These are phyloP conservation scores for Hamigera avellanea DNA, from an alignment of 495 filamentous ascomycete species.

Conservation along the genomic window DNA sequence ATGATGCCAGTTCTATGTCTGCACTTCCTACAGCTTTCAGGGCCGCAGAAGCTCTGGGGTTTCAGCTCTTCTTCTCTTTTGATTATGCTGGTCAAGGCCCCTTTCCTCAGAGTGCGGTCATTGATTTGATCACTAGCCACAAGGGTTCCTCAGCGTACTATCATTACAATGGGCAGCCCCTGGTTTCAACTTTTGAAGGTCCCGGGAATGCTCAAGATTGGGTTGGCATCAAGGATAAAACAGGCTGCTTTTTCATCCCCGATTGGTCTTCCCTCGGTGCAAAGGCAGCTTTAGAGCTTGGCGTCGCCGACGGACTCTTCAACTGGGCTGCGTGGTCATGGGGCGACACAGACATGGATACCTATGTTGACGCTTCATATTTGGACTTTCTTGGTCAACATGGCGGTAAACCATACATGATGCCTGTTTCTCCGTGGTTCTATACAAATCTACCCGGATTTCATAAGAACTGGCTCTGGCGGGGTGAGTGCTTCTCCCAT, in stretches of 20 bases:
- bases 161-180: constrained; percentile 36
- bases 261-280: constrained; percentile 51
- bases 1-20: constrained; percentile 27
- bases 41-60: constrained; percentile 37
- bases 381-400: constrained; percentile 14
- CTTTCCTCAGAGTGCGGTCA: constrained; percentile 43
- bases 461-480: constrained; percentile 65
- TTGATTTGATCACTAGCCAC: constrained; percentile 37
- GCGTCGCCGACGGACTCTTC: constrained; percentile 49
- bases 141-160: constrained; percentile 41
- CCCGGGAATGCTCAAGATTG: constrained; percentile 43
- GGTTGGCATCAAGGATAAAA: constrained; percentile 37
- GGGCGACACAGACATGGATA: constrained; percentile 40
- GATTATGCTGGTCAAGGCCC: constrained; percentile 43
- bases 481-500: no score
- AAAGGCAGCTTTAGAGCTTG: constrained; percentile 6
- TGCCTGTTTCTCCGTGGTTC: constrained; percentile 73
- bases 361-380: constrained; percentile 37
- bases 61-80: constrained; percentile 59
- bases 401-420: constrained; percentile 66
- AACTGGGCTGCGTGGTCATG: constrained; percentile 68
- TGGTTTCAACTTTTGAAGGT: constrained; percentile 67
- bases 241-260: constrained; percentile 46
- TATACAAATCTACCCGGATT: constrained; percentile 58
- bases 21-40: constrained; percentile 42